phyloP scores from a whole-genome alignment of 768 basidiomycete genomes.

The Boletus vermiculosoides region DNA sequence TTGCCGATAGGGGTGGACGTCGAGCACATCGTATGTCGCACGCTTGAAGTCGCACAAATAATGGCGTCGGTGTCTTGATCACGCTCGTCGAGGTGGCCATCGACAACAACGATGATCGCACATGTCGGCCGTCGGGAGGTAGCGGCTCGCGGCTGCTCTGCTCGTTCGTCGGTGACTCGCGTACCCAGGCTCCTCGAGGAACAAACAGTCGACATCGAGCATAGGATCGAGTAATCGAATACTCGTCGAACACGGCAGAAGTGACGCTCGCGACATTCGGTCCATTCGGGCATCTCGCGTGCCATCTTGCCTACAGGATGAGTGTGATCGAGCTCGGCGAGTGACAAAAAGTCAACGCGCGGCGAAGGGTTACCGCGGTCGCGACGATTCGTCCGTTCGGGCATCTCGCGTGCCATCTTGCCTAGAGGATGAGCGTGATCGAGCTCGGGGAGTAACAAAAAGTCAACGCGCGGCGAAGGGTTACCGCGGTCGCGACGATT shows the following conservation, averaged over 20 bases:
- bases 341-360: background rate
- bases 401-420: background rate
- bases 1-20: too few species aligned
- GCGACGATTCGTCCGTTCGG: background rate
- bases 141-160: background rate
- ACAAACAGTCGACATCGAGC: background rate
- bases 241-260: background rate
- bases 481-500: background rate
- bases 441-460: background rate
- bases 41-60: background rate
- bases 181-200: background rate
- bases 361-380: background rate
- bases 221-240: background rate
- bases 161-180: background rate
- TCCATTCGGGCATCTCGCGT: conserved; percentile 3
- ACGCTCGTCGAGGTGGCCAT: background rate
- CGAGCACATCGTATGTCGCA: background rate
- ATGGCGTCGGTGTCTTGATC: background rate
- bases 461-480: background rate
- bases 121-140: background rate
- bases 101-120: background rate
- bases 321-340: background rate
- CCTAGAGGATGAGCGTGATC: background rate
- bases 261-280: background rate
- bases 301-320: background rate